Evolutionary conservation across 2,329 filamentous ascomycete species (phyloP), one percentile per base, ranked within the genome.

Genomic region (Ophiosphaerella herpotricha): DNA sequence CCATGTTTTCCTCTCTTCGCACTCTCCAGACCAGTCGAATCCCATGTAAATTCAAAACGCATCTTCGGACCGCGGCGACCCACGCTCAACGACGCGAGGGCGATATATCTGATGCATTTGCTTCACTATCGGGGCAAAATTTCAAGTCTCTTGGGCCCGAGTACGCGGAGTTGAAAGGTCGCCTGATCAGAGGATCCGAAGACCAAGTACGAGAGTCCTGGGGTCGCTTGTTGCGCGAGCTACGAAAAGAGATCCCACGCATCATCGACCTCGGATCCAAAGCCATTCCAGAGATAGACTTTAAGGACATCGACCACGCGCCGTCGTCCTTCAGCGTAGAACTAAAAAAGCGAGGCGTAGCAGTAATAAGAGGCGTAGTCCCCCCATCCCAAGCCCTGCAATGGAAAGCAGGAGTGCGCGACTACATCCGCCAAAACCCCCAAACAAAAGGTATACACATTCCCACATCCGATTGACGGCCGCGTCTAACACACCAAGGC

Each of bases 281-380:
- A 13, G 64, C 75, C 37, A 72, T 81, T 13, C 78, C 78, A 0
- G 71, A 77, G 50, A 79, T 80, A 33, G 62, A 78, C 44, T 80
- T 77, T 66, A 72, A 73, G 26, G 76, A 80, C 38, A 67, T 80
- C 13, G 70, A 70, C 3, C 71, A 76, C 46, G 77, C 80, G 43
- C 78, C 82, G 2, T 74, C 79, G 21, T 74, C 79, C 1, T 89
- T 89, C 66, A 78, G 75, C 44, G 74, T 75, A 40, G 81, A 82
- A 61, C 76, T 86, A 43, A 79, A 79, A 60, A 83, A 85, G 61
- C 81, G 85, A 31, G 78, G 78, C 14, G 78, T 80, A 1, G 77
- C 77, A 3, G 74, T 80, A 7, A 71, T 80, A 33, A 70, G 77
- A 36, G 74, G 75, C 29, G 77, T 80, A 1, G 61, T 80, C 1